These are phyloP conservation scores for Chiua sp. DNA, from an alignment of 1,284 basidiomycete genomes.

Conservation along the genomic window DNA sequence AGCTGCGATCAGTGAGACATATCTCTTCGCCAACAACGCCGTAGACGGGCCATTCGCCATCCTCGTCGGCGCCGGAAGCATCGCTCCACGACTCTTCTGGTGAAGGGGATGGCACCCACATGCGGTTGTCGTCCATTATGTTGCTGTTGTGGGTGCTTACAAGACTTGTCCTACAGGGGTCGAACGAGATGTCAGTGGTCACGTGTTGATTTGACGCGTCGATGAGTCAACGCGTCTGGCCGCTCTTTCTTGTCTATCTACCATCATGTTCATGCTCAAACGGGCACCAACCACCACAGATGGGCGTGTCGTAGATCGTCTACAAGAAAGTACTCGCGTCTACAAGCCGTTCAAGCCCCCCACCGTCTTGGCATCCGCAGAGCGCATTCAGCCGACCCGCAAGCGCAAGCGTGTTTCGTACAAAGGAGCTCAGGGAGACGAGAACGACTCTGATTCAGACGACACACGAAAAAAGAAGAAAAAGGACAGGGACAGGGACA, in stretches of 20 bases:
- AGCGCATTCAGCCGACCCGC: constrained; percentile 68
- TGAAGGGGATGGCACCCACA: constrained; percentile 38
- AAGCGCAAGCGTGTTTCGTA: constrained; percentile 88
- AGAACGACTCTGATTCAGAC: constrained; percentile 55
- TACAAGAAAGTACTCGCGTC: constrained; percentile 71
- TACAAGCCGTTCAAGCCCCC: constrained; percentile 86
- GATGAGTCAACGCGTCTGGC: constrained; percentile 6
- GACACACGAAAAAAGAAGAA: constrained; percentile 60
- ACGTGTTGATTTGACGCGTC: constrained; percentile 23
- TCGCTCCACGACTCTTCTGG: constrained; percentile 42
- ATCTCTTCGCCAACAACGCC: constrained; percentile 46
- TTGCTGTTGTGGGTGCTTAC: no score
- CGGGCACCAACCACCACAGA: constrained; percentile 72
- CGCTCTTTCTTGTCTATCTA: not conserved
- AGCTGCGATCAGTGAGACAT: constrained; percentile 35
- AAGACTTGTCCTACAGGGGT: not conserved
- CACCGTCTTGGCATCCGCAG: constrained; percentile 49
- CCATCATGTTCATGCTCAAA: constrained; percentile 59
- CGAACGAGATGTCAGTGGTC: constrained; percentile 5
- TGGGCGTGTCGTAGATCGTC: constrained; percentile 66
- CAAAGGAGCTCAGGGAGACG: constrained; percentile 60
- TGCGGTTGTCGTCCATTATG: not conserved
- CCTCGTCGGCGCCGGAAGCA: constrained; percentile 34
- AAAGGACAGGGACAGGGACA: constrained; percentile 56
- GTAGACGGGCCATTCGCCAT: constrained; percentile 41